Conservation (phyloP, 176 grass and related monocot genomes). For the Eremochloa ophiuroides region DNA sequence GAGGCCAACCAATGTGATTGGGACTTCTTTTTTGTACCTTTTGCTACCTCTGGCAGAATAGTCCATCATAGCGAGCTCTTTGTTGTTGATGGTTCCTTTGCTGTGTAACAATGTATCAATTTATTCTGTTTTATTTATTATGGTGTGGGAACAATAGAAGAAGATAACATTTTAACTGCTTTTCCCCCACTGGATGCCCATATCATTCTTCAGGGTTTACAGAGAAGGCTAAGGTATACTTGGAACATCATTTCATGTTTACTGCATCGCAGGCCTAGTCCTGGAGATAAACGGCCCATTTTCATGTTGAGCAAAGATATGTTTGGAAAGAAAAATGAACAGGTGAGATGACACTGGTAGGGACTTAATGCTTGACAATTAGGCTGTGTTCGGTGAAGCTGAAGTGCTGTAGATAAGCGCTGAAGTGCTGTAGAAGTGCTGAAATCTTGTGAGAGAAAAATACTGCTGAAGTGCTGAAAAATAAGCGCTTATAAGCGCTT, state of each 20-base stretch:
- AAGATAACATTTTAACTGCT: conserved; percentile 10
- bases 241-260: no score
- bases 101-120: conserved; percentile 30
- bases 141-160: conserved; percentile 44
- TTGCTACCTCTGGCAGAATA: conserved; percentile 23
- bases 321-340: no score
- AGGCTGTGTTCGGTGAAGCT: no score
- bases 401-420: no score
- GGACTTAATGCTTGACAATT: not conserved
- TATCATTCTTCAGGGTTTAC: not conserved
- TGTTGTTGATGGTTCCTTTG: conserved; percentile 16
- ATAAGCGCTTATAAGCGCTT: no score
- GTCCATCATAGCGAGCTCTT: not conserved
- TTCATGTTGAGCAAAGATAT: no score
- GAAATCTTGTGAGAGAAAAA: no score
- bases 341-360: not conserved
- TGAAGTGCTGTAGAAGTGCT: no score
- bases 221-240: no score
- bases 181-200: not conserved
- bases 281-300: not conserved
- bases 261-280: no score
- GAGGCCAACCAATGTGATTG: not conserved
- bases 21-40: conserved; percentile 13
- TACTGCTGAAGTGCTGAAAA: no score
- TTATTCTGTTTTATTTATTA: conserved; percentile 28